phyloP scores from a whole-genome alignment of 176 grass and related monocot genomes.

The Triticum turgidum region DNA sequence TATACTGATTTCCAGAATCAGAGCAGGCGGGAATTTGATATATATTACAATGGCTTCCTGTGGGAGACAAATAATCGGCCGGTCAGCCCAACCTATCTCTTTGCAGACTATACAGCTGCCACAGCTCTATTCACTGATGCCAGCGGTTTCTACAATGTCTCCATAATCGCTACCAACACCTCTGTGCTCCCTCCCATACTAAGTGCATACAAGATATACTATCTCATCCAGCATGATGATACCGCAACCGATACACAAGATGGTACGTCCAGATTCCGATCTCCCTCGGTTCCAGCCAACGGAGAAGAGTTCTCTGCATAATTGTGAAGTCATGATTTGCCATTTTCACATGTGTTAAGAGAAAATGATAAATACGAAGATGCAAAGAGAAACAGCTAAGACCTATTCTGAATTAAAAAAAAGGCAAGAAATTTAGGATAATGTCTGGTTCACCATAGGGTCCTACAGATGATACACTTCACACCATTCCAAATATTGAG shows the following conservation, averaged over 20 bases:
- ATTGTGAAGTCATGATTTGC: neutral
- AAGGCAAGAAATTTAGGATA: neutral
- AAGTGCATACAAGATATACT: neutral
- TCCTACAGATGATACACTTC: neutral
- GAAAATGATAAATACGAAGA: neutral
- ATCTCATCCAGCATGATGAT: neutral
- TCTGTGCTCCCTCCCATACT: neutral
- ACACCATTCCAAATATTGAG: neutral
- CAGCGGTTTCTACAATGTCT: neutral
- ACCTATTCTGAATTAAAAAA: neutral
- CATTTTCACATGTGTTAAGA: neutral
- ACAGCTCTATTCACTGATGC: rapidly evolving
- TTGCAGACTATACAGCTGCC: neutral
- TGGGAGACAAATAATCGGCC: neutral
- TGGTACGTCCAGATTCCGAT: neutral
- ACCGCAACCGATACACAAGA: neutral
- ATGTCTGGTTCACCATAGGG: neutral
- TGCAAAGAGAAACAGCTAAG: neutral
- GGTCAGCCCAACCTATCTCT: neutral
- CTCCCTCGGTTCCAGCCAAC: neutral
- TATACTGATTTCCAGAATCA: neutral
- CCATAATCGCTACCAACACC: neutral
- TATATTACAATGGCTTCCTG: neutral
- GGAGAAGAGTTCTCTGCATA: neutral
- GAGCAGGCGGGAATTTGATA: neutral